Percentiles rank a stretch among this genome's conserved stretches.
These are phyloP conservation scores for Ogataea saltuana DNA, from an alignment of 805 yeast species.

Conservation along the genomic window DNA sequence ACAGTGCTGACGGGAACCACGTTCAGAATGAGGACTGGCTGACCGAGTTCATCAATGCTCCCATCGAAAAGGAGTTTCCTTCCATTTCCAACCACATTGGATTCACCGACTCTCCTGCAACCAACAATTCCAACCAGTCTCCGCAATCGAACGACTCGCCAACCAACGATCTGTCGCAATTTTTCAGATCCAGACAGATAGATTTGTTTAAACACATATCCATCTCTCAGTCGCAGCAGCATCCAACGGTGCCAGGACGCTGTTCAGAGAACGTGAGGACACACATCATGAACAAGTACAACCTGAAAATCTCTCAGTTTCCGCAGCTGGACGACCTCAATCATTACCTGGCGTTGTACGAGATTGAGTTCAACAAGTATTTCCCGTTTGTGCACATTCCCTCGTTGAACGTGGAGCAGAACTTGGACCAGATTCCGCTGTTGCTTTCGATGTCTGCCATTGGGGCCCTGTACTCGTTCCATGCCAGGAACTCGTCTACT, in stretches of 20 bases:
- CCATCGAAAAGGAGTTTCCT: conserved; percentile 60
- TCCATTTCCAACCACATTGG: conserved; percentile 59
- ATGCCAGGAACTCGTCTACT: conserved; percentile 71
- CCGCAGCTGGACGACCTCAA: conserved; percentile 79
- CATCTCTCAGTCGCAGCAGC: conserved; percentile 31
- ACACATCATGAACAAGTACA: conserved; percentile 54
- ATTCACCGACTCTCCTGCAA: conserved; percentile 44
- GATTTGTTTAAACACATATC: conserved; percentile 57
- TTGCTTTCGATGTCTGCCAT: conserved; percentile 80
- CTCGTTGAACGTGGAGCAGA: conserved; percentile 47
- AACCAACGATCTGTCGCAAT: conserved; percentile 52
- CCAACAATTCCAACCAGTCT: conserved; percentile 34
- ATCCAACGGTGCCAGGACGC: conserved; percentile 34
- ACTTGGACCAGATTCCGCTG: conserved; percentile 61
- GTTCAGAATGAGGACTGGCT: conserved; percentile 55
- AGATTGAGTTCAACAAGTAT: conserved; percentile 74
- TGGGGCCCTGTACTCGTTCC: conserved; percentile 85
- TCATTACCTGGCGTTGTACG: conserved; percentile 71
- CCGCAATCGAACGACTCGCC: conserved; percentile 34
- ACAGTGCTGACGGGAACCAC: conserved; percentile 10
- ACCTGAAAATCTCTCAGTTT: conserved; percentile 58
- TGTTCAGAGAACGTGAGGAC: conserved; percentile 54
- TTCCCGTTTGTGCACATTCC: conserved; percentile 85
- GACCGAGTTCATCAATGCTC: conserved; percentile 66
- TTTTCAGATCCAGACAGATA: conserved; percentile 65